Evolutionary conservation across 371 early-diverging fungal genomes (phyloP).

Genomic region (Paramicrosporidium saccamoebae): DNA sequence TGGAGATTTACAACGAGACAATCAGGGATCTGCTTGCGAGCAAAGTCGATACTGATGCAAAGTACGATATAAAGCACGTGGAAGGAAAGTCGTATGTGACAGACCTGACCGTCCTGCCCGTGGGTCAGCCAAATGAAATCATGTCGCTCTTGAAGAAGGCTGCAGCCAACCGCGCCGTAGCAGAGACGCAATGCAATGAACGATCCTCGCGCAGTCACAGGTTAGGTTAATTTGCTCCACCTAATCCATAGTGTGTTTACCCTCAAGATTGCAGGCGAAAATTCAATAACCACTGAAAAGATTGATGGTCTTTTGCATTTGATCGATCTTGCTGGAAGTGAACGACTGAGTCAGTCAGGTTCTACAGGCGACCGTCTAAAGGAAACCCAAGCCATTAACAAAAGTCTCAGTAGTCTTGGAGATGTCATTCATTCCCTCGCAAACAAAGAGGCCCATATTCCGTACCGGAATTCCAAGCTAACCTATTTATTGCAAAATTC

Average conservation of each 20-base stretch:
- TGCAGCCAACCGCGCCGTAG: constrained; percentile 44
- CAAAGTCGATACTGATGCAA: constrained; percentile 8
- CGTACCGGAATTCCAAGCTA: constrained; percentile 87
- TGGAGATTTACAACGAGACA: constrained; percentile 91
- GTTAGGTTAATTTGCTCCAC: constrained; percentile 4
- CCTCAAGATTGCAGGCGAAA: constrained; percentile 31
- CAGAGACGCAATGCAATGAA: constrained; percentile 70
- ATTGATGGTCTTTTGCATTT: constrained; percentile 44
- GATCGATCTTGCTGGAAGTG: constrained; percentile 93
- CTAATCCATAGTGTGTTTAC: constrained; percentile 29
- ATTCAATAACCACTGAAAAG: constrained; percentile 24
- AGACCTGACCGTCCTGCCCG: constrained; percentile 19
- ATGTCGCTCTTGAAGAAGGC: constrained; percentile 29
- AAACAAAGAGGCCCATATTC: constrained; percentile 55
- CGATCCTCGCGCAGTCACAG: constrained; percentile 78
- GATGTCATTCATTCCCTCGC: constrained; percentile 76
- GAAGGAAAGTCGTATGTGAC: constrained; percentile 40
- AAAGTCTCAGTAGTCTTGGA: constrained; percentile 56
- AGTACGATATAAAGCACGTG: constrained; percentile 48
- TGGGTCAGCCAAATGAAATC: constrained; percentile 32
- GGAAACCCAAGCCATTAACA: constrained; percentile 92
- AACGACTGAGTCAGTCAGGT: constrained; percentile 50
- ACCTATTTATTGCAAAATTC: constrained; percentile 76
- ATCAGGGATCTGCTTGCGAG: constrained; percentile 45
- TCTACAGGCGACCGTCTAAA: constrained; percentile 65